Evolutionary conservation across 805 yeast genomes (phyloP), one percentile per base, ranked within the genome.

Genomic region (Metschnikowia rubicola): DNA sequence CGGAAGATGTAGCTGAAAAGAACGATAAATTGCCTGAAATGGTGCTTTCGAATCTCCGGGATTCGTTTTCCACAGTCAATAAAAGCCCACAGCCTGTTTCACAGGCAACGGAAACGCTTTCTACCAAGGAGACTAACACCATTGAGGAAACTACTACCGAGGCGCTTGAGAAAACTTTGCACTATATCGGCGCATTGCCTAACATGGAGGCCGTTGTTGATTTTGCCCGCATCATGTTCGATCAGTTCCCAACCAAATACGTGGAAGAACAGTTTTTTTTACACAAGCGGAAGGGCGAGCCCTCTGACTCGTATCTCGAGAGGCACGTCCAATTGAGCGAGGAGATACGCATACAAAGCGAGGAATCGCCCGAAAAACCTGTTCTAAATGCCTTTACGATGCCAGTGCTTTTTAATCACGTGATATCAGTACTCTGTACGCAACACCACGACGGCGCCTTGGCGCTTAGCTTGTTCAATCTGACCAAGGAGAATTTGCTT

Each of bases 401-500:
- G 43, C 75, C 77, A 1, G 52, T 63, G 13, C 41, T 72, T 3
- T 62, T 71, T 56, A 72, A 72, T 52, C 55, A 60, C 17, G 52
- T 65, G 34, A 44, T 72, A 13, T 56, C 64, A 32, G 49, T 53
- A 6, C 47, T 63, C 12, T 50, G 57, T 29, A 56, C 55, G 38
- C 60, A 63, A 46, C 60, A 60, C 46, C 52, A 62, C 39, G 71
- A 70, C 46, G 75, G 75, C 1, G 64, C 62, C 38, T 55, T 69
- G 50, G 66, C 73, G 1, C 51, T 69, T 39, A 56, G 70, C 2
- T 44, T 71, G 35, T 72, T 69, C 58, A 68, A 72, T 50, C 34
- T 54, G 35, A 55, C 68, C 29, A 70, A 70, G 51, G 59, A 54
- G 15, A 68, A 71, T 49, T 47, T 71, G 32, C 53, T 56, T 11